These are phyloP conservation scores for Paspalum vaginatum DNA, from an alignment of 176 grass and related monocot species.

Conservation along the genomic window DNA sequence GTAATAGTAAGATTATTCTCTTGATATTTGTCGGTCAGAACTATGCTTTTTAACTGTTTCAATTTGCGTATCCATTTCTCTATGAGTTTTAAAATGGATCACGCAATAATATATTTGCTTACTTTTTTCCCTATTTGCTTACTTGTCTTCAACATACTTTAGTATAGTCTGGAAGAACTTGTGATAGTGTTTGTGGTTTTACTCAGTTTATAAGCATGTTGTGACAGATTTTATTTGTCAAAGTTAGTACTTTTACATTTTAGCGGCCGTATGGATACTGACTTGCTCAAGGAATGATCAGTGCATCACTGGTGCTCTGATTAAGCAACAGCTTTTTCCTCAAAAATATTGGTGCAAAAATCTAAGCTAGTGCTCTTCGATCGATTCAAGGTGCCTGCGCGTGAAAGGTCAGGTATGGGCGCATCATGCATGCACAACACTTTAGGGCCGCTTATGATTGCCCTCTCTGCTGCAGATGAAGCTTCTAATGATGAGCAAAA, in stretches of 20 bases:
- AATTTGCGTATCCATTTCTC: too few species aligned
- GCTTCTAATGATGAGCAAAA: slow-evolving; percentile 57
- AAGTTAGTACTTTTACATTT: slow-evolving; percentile 10
- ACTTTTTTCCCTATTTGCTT: too few species aligned
- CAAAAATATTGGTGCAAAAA: slow-evolving; percentile 62
- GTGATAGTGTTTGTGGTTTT: too few species aligned
- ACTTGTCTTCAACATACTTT: too few species aligned
- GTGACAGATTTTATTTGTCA: background rate
- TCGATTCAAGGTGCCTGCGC: slow-evolving; percentile 40
- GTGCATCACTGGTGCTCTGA: background rate
- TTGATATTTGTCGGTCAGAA: too few species aligned
- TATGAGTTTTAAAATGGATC: too few species aligned
- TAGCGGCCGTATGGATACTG: slow-evolving; percentile 1
- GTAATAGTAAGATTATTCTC: too few species aligned
- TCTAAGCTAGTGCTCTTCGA: slow-evolving; percentile 58
- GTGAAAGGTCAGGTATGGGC: slow-evolving; percentile 57
- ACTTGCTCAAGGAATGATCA: background rate
- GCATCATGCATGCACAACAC: slow-evolving; percentile 48
- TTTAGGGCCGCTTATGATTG: slow-evolving; percentile 70
- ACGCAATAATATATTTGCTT: too few species aligned
- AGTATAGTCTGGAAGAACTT: too few species aligned
- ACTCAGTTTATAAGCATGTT: too few species aligned
- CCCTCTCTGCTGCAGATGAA: slow-evolving; percentile 59
- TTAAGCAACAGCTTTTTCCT: slow-evolving; percentile 44
- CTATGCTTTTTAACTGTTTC: too few species aligned